Base-by-base conservation (phyloP, 768 basidiomycete genomes). In the Agrocybe chaxingu region DNA sequence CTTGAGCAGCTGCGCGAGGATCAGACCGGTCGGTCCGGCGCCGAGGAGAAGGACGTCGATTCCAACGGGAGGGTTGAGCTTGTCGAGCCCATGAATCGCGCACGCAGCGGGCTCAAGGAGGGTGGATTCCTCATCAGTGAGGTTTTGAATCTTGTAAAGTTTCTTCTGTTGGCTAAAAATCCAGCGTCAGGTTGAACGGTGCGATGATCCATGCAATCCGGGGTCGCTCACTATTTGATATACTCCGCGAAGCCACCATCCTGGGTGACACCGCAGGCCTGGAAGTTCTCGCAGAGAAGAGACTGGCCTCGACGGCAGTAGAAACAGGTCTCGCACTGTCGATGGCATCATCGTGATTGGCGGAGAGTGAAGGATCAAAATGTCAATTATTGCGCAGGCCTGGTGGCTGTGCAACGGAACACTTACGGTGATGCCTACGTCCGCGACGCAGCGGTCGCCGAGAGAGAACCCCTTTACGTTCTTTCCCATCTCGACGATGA, bases 161-260 rank as follows among this genome's bases (percentile, higher is more conserved):
- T 92, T 93, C 65, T 84, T 78, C 53, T 87, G 66, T 52, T 71
- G 62, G 48, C 69, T 72, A 18, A 13, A 43, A 35, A 53, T 19
- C 11, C 42, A 18, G 11, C 11, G 29, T 31, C n/a, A 37, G 43
- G 19, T 45, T 16, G 16, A 16, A 16, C 16, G 16, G 16, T 16
- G 16, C 4, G 30, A 42, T 38, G 19, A 18, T 16, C 16, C 35
- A 30, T 12, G 32, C 31, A 57, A 40, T 33, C 31, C 38, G 30
- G 35, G 8, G 19, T 9, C 18, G 66, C 85, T 65, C 59, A 92
- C 91, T 88, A 91, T 51, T 79, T 80, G 57, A 92, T 81, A 70
- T 92, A 94, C 63, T 93, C 91, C 7, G 92, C 90, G 63, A 96
- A 96, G 24, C 90, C 92, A 50, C 92, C 92, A 54, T 88, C 84